These are phyloP conservation scores for Starmerella stellata DNA, from an alignment of 805 yeast genomes.

Conservation along the genomic window DNA sequence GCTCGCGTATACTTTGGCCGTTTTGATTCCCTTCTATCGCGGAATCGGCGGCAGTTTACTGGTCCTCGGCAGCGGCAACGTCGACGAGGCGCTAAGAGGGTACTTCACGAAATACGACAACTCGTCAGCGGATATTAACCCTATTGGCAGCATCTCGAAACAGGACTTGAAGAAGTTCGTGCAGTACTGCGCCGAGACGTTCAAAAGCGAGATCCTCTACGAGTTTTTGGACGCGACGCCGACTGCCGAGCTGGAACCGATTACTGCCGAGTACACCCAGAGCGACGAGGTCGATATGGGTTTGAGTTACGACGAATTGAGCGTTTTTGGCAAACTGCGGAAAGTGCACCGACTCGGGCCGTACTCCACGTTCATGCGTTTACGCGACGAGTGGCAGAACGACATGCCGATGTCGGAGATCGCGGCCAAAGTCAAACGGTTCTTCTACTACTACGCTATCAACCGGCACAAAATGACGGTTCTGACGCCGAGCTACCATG, in stretches of 20 bases:
- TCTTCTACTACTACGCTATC: constrained; percentile 84
- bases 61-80: constrained; percentile 91
- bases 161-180: constrained; percentile 80
- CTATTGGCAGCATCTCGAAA: constrained; percentile 96
- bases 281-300: constrained; percentile 98
- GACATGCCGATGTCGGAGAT: constrained; percentile 63
- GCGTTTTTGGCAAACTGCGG: constrained; percentile 75
- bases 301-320: constrained; percentile 84
- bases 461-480: constrained; percentile 96
- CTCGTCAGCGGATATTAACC: constrained; percentile 92
- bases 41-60: constrained; percentile 59
- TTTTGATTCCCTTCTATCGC: constrained; percentile 86
- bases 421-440: constrained; percentile 80
- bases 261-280: constrained; percentile 78
- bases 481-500: constrained; percentile 93
- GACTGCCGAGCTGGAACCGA: constrained; percentile 95
- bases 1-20: constrained; percentile 79
- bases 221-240: constrained; percentile 84
- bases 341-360: constrained; percentile 94
- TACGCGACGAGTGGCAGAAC: constrained; percentile 74
- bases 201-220: constrained; percentile 56
- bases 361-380: constrained; percentile 75
- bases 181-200: constrained; percentile 50
- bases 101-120: constrained; percentile 93
- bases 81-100: constrained; percentile 90